Evolutionary conservation across 2,329 filamentous ascomycete species (phyloP), one percentile per base, ranked within the genome.

Genomic region (Talaromyces rugulosus): DNA sequence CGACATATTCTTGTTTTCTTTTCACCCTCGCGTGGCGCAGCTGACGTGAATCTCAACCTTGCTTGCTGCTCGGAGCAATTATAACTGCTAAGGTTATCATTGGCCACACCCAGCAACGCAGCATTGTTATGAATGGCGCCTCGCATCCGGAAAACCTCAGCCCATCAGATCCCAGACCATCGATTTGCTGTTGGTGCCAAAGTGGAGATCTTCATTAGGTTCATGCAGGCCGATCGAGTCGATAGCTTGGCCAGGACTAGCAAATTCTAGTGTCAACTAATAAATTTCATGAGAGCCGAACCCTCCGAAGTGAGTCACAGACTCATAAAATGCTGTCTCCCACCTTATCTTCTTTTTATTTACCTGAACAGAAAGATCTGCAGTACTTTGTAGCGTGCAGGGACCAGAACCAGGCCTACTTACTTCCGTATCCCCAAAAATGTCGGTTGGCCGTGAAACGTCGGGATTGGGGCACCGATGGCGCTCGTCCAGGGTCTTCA

Each of bases 401-500:
- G 5, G 36, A 40, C 36, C 36, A n/a, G 5, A 40, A n/a, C 4
- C 5, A 40, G 16, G 14, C 6, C 36, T 40, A 7, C 36, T 51
- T 12, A 12, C 5, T 44, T 27, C 27, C 27, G 18, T 14, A 23
- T 51, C 4, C 44, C 9, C 12, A 23, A 51, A 47, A 51, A 51
- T 51, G 44, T 7, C 44, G 8, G 18, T 8, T 9, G n/a, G 27
- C 9, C 3, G 18, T 23, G 44, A n/a, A 11, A 28, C 27, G 44
- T 28, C 36, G 14, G 14, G 27, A 11, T 28, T 9, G 18, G 59
- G 47, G 9, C 47, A 61, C 34, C 27, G 28, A 58, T 61, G 59
- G 59, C 59, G 59, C 33, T 57, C 59, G 12, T 61, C 59, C 7
- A 58, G 12, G 3, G 33, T 44, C 34, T 55, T 61, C 44, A 61